These are phyloP conservation scores for Tilletia indica DNA, from an alignment of 1,284 basidiomycete genomes.

Conservation along the genomic window DNA sequence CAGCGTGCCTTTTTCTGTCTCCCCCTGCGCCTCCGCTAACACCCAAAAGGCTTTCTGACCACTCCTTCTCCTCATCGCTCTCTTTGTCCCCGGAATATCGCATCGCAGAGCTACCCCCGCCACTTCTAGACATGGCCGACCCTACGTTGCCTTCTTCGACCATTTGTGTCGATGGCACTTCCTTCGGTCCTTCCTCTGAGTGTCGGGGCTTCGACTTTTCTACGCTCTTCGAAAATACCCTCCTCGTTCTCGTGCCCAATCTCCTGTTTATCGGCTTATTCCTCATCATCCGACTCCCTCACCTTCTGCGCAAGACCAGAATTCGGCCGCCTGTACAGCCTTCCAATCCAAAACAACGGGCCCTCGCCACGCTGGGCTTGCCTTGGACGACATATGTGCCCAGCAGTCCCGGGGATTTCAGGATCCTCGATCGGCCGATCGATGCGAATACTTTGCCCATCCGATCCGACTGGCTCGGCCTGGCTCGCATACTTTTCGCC, in stretches of 20 bases:
- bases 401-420: too few species aligned
- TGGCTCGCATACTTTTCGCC: too few species aligned
- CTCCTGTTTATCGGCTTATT: conserved; percentile 12
- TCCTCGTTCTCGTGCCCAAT: conserved; percentile 15
- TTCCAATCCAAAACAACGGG: too few species aligned
- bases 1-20: background rate
- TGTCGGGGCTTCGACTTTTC: conserved; percentile 17
- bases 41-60: too few species aligned
- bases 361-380: too few species aligned
- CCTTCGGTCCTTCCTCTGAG: background rate
- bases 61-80: background rate
- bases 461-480: too few species aligned
- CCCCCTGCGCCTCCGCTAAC: background rate
- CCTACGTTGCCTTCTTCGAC: background rate
- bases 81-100: background rate
- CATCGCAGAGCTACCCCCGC: background rate
- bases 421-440: too few species aligned
- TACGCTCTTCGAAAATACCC: conserved; percentile 6
- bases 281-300: conserved; percentile 3
- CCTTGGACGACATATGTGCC: too few species aligned
- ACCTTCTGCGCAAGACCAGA: background rate
- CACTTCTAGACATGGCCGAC: background rate
- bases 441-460: too few species aligned
- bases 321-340: background rate
- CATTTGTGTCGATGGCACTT: conserved; percentile 9